Base-by-base conservation (phyloP, 1,139 yeast genomes). In the Blastobotrys aristatus region DNA sequence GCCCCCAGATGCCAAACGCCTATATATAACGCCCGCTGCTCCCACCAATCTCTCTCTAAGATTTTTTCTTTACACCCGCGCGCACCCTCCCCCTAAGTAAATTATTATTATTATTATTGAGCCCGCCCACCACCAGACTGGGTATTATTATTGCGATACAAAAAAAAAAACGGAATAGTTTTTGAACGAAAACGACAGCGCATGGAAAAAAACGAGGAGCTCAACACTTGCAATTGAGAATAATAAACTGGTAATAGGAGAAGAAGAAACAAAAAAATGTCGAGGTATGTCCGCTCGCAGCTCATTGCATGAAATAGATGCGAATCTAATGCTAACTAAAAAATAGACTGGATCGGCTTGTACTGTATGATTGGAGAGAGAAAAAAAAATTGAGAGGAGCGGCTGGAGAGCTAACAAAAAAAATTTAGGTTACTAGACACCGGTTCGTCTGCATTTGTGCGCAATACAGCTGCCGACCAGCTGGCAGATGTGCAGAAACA, bases 381-480 rank as follows among this genome's bases (percentile, higher is more conserved):
- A 10, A 30, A 30, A 7, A 30, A 6, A 26, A 26, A 8, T 31
- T 8, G 7, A 31, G 34, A 13, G 6, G n/a, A 14, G 34, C 6
- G 5, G 10, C 7, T 6, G 10, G 17, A 33, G 22, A 3, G 20
- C 50, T 48, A 48, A 48, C 50, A 17, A 11, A 3, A 14, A 11
- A 21, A 29, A 11, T 32, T 11, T 46, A 49, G 51, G 26, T 18
- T 49, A 20, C 71, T 94, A 56, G 98, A 94, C 68, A 87, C 97
- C 2, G 98, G 98, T 13, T 88, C 97, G 14, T 89, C 97, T 5
- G 87, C 88, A 34, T 86, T 88, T 64, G 94, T 94, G 43, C 77
- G 98, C 56, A 88, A 87, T 61, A 88, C 97, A 11, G 99, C 98
- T 0, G 98, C 98, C 1, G 97, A 92, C 62, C 99, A 94, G 67